These are phyloP conservation scores for Esteya vermicola DNA, from an alignment of 2,329 filamentous ascomycete genomes.

Conservation along the genomic window DNA sequence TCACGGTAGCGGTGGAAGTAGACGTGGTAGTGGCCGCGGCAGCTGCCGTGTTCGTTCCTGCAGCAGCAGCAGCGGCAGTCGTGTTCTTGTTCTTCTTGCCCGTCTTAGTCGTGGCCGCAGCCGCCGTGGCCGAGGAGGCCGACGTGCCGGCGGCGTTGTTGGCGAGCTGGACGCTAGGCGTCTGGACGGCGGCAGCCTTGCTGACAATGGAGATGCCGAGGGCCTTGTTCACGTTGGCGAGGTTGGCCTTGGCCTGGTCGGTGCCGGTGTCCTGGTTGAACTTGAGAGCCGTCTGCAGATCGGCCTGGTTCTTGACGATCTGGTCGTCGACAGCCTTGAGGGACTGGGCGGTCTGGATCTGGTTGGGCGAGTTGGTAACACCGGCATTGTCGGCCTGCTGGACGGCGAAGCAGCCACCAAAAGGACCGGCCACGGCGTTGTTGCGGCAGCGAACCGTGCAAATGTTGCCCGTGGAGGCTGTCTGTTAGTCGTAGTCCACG, in stretches of 20 bases:
- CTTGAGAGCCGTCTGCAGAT: slow-evolving; percentile 14
- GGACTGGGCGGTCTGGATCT: slow-evolving; percentile 29
- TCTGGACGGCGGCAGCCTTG: slow-evolving; percentile 3
- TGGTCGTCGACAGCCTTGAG: slow-evolving; percentile 31
- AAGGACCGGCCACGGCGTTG: slow-evolving; percentile 28
- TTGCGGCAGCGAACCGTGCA: slow-evolving; percentile 47
- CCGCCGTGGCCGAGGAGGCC: too few relatives aligned
- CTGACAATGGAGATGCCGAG: not conserved
- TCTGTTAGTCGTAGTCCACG: not conserved
- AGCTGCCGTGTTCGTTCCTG: not conserved
- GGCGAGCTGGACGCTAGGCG: not conserved
- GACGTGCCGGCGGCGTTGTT: not conserved
- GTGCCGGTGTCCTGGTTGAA: slow-evolving; percentile 13
- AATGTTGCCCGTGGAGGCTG: slow-evolving; percentile 40
- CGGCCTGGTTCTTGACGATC: slow-evolving; percentile 33
- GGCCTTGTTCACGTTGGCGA: slow-evolving; percentile 11
- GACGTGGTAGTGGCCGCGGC: not conserved
- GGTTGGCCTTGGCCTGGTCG: slow-evolving; percentile 13
- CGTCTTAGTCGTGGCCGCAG: not conserved
- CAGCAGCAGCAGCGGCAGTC: not conserved
- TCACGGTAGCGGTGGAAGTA: not conserved
- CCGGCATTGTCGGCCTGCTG: slow-evolving; percentile 33
- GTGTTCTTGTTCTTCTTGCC: not conserved
- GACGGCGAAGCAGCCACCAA: slow-evolving; percentile 39
- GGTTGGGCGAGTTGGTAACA: slow-evolving; percentile 22